These are phyloP conservation scores for Mycena sp. DNA, from an alignment of 1,284 basidiomycete genomes.

Conservation along the genomic window DNA sequence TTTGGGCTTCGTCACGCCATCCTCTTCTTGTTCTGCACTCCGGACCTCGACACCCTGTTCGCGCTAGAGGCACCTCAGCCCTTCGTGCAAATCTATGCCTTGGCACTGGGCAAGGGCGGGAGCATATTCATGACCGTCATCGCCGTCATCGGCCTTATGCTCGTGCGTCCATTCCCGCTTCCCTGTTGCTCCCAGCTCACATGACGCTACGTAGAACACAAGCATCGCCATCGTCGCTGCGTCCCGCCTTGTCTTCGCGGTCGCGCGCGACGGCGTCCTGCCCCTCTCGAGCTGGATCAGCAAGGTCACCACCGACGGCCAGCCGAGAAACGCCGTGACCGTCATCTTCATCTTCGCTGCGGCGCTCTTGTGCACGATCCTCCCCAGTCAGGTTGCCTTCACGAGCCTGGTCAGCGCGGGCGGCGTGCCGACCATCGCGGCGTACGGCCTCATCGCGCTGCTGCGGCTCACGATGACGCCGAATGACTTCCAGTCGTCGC, in stretches of 20 bases:
- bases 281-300: constrained; percentile 86
- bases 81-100: constrained; percentile 85
- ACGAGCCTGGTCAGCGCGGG: constrained; percentile 86
- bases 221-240: constrained; percentile 86
- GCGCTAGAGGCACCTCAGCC: constrained; percentile 84
- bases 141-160: constrained; percentile 79
- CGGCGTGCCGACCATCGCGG: constrained; percentile 74
- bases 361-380: constrained; percentile 79
- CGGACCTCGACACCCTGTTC: constrained; percentile 78
- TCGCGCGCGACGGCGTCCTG: constrained; percentile 88
- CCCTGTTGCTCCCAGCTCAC: not conserved
- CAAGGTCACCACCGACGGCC: constrained; percentile 70
- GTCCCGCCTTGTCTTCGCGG: constrained; percentile 86
- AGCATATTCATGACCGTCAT: constrained; percentile 85
- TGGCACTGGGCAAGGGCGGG: constrained; percentile 80
- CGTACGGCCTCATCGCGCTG: constrained; percentile 34
- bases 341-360: constrained; percentile 84
- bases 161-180: constrained; percentile 59
- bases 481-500: constrained; percentile 21
- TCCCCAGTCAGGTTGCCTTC: constrained; percentile 88
- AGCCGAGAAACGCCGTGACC: constrained; percentile 84
- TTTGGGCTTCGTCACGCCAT: constrained; percentile 79
- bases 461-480: constrained; percentile 25
- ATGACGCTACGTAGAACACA: constrained; percentile 67
- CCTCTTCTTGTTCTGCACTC: constrained; percentile 87